phyloP scores from a whole-genome alignment of 2,329 filamentous ascomycete species.

The Penicillium expansum region DNA sequence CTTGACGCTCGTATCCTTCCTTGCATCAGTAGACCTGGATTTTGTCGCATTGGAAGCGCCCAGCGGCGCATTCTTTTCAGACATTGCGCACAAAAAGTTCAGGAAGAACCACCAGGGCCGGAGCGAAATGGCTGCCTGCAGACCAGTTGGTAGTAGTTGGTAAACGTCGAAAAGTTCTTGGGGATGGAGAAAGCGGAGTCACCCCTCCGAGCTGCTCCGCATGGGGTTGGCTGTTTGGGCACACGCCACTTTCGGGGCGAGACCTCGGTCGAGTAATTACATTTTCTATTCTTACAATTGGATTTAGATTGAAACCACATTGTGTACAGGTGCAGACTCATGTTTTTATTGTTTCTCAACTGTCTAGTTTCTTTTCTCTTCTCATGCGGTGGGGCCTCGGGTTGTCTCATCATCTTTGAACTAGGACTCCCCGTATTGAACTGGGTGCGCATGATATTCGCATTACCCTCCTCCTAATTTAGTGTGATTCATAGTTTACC shows the following conservation, averaged over 20 bases:
- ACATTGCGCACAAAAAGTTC: conserved; percentile 25
- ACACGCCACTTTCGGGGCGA: conserved; percentile 2
- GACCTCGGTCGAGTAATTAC: conserved; percentile 12
- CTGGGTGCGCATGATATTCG: neutral
- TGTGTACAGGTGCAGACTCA: neutral
- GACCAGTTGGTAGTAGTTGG: conserved; percentile 15
- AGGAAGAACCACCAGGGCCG: conserved; percentile 21
- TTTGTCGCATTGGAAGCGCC: conserved; percentile 23
- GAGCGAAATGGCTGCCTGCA: conserved; percentile 28
- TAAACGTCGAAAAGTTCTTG: conserved; percentile 18
- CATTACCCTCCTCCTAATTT: neutral
- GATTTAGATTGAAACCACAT: neutral
- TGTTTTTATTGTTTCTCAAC: neutral
- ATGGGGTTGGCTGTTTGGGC: conserved; percentile 10
- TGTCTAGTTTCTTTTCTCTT: neutral
- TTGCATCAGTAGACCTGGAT: conserved; percentile 23
- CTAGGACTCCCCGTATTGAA: conserved; percentile 1
- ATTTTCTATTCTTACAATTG: conserved; percentile 1
- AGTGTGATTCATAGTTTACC: neutral
- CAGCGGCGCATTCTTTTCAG: conserved; percentile 28
- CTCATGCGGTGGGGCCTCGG: neutral
- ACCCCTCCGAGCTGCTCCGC: conserved; percentile 28
- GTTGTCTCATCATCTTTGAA: conserved; percentile 1
- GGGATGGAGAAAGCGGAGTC: conserved; percentile 24
- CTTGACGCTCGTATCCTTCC: conserved; percentile 33